Base-by-base conservation (phyloP, 495 filamentous ascomycete genomes). In the Geoglossum glabrum region DNA sequence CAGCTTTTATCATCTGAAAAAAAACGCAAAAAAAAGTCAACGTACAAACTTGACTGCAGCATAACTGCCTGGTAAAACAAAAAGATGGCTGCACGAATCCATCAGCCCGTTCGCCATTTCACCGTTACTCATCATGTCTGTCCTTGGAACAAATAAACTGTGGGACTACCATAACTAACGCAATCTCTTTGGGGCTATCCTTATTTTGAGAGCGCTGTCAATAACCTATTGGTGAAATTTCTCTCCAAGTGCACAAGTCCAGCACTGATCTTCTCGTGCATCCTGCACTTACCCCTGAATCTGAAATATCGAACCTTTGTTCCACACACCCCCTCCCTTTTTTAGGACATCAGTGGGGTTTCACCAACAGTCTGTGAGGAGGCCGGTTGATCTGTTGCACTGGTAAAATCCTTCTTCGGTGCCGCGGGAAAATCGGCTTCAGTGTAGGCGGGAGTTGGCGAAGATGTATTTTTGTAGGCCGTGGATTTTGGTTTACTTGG, bases 381-480 rank as follows among this genome's bases (percentile, higher is more conserved):
- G 61, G 61, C 1, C n/a, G n/a, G n/a, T n/a, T n/a, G n/a, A 62
- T 61, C 62, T 64, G 61, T 54, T 28, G 52, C 11, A 15, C 25
- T 8, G 26, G 49, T 56, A 15, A 60, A 56, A 21, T 59, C 60
- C 34, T 58, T 38, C 28, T 45, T 56, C 10, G 63, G 63, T 43
- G 63, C 63, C 10, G 58, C 21, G 3, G 63, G 63, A 59, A 65
- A 65, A 51, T 65, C 63, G 15, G 59, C 23, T 11, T 55, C 23
- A 2, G 30, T 31, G 28, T 60, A 60, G 1, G 25, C 13, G 30
- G 50, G 31, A 15, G 51, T 38, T 21, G n/a, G 33, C 25, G 40
- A 13, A 21, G 40, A 1, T 59, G 49, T 21, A 15, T 19, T 52
- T 1, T 52, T 21, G 17, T 13, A 52, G 49, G 11, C 23, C 5